These are phyloP conservation scores for Malus hybrid DNA, from an alignment of 331 rosid genomes.

Conservation along the genomic window DNA sequence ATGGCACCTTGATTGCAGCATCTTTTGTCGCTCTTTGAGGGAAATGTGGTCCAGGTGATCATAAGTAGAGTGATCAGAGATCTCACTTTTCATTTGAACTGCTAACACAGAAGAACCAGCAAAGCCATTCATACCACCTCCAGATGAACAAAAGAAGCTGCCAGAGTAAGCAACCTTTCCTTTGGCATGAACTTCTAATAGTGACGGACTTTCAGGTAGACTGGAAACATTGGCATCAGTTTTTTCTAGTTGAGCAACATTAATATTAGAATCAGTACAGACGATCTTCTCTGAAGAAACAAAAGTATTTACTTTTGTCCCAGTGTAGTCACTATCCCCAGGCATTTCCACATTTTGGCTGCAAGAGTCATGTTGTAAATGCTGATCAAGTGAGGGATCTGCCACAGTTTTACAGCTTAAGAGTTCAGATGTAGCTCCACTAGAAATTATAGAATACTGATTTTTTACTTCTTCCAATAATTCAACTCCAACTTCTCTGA, in stretches of 20 bases:
- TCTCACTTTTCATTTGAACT: conserved; percentile 32
- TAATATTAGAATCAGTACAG: conserved; percentile 8
- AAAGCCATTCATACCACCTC: conserved; percentile 21
- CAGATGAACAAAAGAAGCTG: conserved; percentile 19
- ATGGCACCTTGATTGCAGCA: conserved; percentile 57
- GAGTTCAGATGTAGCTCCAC: conserved; percentile 2
- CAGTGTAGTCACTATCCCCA: conserved; percentile 16
- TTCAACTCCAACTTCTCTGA: conserved; percentile 8
- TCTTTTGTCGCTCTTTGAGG: conserved; percentile 59
- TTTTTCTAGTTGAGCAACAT: conserved; percentile 16
- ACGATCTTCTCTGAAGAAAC: conserved; percentile 27
- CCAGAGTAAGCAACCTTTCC: conserved; percentile 35
- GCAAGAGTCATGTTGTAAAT: conserved; percentile 19
- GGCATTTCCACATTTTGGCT: conserved; percentile 13
- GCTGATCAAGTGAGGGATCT: conserved; percentile 5
- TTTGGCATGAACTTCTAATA: conserved; percentile 25
- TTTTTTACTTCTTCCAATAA: conserved; percentile 1
- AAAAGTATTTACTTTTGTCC: conserved; percentile 14
- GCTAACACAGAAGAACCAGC: conserved; percentile 24
- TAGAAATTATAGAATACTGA: not conserved
- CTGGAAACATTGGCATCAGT: conserved; percentile 5
- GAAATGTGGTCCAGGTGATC: conserved; percentile 61
- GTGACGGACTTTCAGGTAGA: conserved; percentile 14
- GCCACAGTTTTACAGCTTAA: not conserved
- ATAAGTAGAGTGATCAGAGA: conserved; percentile 16